Percentiles rank a stretch among this genome's conserved stretches.
phyloP scores from a whole-genome alignment of 768 basidiomycete genomes.

The Leccinum uliginosum region DNA sequence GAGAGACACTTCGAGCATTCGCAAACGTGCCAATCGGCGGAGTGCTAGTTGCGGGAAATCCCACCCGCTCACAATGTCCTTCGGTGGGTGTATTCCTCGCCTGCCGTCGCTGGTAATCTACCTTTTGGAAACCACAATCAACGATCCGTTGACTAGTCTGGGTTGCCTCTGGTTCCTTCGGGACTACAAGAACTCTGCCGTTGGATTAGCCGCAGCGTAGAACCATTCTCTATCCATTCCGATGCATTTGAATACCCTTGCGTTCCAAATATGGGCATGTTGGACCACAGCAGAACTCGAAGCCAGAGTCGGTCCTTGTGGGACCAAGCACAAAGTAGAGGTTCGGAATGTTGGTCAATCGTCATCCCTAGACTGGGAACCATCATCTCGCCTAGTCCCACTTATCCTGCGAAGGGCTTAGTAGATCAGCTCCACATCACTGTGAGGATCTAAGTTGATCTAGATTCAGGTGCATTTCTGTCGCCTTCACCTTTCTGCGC shows the following conservation, averaged over 20 bases:
- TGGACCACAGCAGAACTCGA: constrained; percentile 5
- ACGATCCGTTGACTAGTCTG: not conserved
- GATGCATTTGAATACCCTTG: constrained; percentile 7
- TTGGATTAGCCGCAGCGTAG: not conserved
- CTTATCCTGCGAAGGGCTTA: constrained; percentile 9
- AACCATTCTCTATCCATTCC: not conserved
- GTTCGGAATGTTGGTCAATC: constrained; percentile 15
- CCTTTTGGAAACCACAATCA: not conserved
- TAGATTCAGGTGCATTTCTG: constrained; percentile 2
- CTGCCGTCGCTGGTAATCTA: not conserved
- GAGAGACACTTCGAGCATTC: not conserved
- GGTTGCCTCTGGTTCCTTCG: too few species aligned
- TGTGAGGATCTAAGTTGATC: constrained; percentile 8
- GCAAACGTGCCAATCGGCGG: not conserved
- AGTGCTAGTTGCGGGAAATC: not conserved
- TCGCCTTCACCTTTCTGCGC: constrained; percentile 6
- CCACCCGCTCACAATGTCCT: not conserved
- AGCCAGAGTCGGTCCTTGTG: constrained; percentile 9
- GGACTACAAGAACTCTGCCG: not conserved
- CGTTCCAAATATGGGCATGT: constrained; percentile 6
- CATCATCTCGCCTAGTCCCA: constrained; percentile 15
- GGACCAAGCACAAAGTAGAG: constrained; percentile 14
- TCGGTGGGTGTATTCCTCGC: not conserved
- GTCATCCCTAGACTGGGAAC: constrained; percentile 6
- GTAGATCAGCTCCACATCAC: constrained; percentile 4